Percentiles rank a stretch among this genome's conserved stretches.
These are phyloP conservation scores for Wickerhamiella qilinensis DNA, from an alignment of 805 yeast genomes.

Conservation along the genomic window DNA sequence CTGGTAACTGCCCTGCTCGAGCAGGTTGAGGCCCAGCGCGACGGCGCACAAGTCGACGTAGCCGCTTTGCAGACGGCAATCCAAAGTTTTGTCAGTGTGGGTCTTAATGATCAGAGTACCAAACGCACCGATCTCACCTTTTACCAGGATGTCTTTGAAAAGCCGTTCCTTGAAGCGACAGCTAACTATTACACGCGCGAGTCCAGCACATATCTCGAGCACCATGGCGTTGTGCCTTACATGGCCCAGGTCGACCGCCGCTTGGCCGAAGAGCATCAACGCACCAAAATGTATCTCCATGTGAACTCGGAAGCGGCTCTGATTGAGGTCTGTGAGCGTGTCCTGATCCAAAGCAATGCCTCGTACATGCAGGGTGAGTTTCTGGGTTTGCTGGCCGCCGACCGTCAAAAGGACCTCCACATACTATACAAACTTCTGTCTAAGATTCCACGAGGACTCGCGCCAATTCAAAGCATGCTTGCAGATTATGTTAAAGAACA, in stretches of 20 bases:
- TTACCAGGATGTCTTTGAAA: constrained; percentile 67
- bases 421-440: constrained; percentile 62
- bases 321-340: constrained; percentile 57
- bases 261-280: constrained; percentile 64
- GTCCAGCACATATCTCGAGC: constrained; percentile 45
- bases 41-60: constrained; percentile 57
- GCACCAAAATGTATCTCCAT: constrained; percentile 67
- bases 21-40: constrained; percentile 62
- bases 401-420: constrained; percentile 53
- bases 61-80: constrained; percentile 55
- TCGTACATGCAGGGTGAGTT: constrained; percentile 64
- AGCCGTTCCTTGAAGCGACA: constrained; percentile 48
- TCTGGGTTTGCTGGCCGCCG: constrained; percentile 53
- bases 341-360: constrained; percentile 66
- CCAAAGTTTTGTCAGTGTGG: constrained; percentile 73
- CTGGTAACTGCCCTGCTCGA: constrained; percentile 59
- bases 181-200: constrained; percentile 46
- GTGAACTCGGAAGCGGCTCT: constrained; percentile 68
- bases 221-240: constrained; percentile 79
- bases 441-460: constrained; percentile 65
- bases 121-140: constrained; percentile 72
- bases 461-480: constrained; percentile 57
- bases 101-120: constrained; percentile 79
- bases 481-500: constrained; percentile 54
- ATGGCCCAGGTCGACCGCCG: constrained; percentile 73